Evolutionary conservation across 1,284 basidiomycete genomes (phyloP).

Genomic region (Ganoderma sinense): DNA sequence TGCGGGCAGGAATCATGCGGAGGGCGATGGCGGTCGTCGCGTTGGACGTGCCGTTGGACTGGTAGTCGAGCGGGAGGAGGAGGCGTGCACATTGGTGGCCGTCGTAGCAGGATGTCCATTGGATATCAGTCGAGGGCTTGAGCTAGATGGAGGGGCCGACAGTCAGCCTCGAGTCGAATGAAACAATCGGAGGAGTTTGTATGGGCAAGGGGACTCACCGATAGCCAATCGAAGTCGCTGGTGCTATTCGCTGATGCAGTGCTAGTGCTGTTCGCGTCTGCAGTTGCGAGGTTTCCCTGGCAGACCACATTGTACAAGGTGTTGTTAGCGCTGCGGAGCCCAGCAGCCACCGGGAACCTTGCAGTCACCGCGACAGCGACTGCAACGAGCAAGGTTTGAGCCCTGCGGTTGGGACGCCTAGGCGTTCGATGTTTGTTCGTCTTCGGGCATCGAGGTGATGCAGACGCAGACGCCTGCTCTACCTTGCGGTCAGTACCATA

Average conservation of each 20-base stretch:
- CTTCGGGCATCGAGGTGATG: background rate
- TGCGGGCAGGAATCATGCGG: constrained; percentile 38
- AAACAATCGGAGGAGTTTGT: background rate
- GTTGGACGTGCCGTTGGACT: constrained; percentile 14
- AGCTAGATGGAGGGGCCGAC: constrained; percentile 11
- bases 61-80: constrained; percentile 48
- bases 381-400: background rate
- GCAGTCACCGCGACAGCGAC: background rate
- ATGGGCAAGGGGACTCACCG: background rate
- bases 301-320: background rate
- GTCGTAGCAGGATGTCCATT: constrained; percentile 34
- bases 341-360: background rate
- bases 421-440: background rate
- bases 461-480: background rate
- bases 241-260: background rate
- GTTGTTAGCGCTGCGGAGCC: background rate
- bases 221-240: background rate
- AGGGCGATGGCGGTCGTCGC: constrained; percentile 47
- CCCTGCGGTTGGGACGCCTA: background rate
- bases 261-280: background rate
- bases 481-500: background rate
- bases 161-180: background rate
- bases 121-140: constrained; percentile 24
- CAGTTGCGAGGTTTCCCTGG: background rate
- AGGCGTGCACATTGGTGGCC: constrained; percentile 35